Evolutionary conservation across 78 protist genomes (phyloP).

Genomic region (Diacronema lutheri): DNA sequence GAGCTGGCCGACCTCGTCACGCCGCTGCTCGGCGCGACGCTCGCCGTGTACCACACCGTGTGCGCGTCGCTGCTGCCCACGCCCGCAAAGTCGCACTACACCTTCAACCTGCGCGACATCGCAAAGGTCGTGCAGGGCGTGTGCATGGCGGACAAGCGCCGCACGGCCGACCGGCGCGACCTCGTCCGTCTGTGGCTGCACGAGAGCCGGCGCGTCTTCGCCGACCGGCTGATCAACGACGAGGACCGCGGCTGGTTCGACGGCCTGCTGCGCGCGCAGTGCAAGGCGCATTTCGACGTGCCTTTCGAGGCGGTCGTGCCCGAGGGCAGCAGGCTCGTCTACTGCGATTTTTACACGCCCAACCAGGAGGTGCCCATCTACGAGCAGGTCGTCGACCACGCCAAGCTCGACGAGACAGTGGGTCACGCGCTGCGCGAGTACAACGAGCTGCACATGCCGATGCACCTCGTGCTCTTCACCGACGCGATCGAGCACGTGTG

Average conservation of each 20-base stretch:
- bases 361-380: background rate
- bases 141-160: conserved; percentile 39
- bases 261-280: background rate
- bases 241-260: conserved; percentile 68
- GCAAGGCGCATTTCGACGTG: background rate
- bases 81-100: conserved; percentile 86
- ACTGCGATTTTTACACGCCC: background rate
- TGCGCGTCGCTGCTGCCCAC: conserved; percentile 77
- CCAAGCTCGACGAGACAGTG: background rate
- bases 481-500: conserved; percentile 60
- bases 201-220: conserved; percentile 83
- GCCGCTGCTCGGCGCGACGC: conserved; percentile 34
- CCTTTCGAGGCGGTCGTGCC: background rate
- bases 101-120: conserved; percentile 93
- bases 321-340: background rate
- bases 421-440: conserved; percentile 20
- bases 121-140: conserved; percentile 75
- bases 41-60: conserved; percentile 31
- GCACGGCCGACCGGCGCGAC: background rate
- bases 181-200: conserved; percentile 79
- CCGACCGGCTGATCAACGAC: conserved; percentile 81
- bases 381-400: background rate
- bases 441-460: conserved; percentile 10
- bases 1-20: background rate
- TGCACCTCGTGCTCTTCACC: conserved; percentile 68